These are phyloP conservation scores for Penicillium atrosanguineum DNA, from an alignment of 495 filamentous ascomycete species.

Conservation along the genomic window DNA sequence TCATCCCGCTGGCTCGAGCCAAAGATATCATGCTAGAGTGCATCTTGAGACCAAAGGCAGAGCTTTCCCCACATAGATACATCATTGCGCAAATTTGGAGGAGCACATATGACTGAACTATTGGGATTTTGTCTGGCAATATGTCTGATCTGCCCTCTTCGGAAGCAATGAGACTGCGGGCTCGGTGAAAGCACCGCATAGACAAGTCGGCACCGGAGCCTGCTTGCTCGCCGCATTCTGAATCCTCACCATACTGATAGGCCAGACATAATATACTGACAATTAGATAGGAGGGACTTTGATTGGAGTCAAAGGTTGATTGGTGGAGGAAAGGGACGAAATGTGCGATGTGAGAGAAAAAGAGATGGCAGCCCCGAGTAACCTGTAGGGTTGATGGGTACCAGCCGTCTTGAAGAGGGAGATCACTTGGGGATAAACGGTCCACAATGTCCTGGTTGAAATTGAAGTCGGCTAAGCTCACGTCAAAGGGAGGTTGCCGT, in stretches of 20 bases:
- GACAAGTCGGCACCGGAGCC: slow-evolving; percentile 28
- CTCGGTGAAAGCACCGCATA: slow-evolving; percentile 31
- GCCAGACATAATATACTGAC: slow-evolving; percentile 35
- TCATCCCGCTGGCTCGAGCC: slow-evolving; percentile 24
- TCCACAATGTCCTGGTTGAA: not conserved
- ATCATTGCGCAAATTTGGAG: slow-evolving; percentile 38
- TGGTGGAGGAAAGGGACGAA: slow-evolving; percentile 36
- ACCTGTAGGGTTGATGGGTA: slow-evolving; percentile 24
- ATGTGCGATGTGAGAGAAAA: slow-evolving; percentile 28
- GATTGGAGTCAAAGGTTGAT: slow-evolving; percentile 28
- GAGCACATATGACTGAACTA: slow-evolving; percentile 31
- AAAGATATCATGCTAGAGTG: slow-evolving; percentile 36
- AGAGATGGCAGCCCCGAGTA: slow-evolving; percentile 26
- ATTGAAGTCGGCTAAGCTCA: slow-evolving; percentile 1
- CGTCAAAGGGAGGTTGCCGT: not conserved
- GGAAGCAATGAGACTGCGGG: slow-evolving; percentile 20
- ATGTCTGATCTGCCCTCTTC: slow-evolving; percentile 11
- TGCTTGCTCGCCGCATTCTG: slow-evolving; percentile 24
- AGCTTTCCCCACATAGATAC: slow-evolving; percentile 33
- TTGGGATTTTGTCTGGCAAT: slow-evolving; percentile 11
- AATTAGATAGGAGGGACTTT: slow-evolving; percentile 16
- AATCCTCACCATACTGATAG: slow-evolving; percentile 38
- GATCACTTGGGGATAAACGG: slow-evolving; percentile 11
- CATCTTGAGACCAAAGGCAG: slow-evolving; percentile 29
- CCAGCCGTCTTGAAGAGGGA: slow-evolving; percentile 24